Conservation (phyloP, 129 eudicot species). For the Deinandra increscens region DNA sequence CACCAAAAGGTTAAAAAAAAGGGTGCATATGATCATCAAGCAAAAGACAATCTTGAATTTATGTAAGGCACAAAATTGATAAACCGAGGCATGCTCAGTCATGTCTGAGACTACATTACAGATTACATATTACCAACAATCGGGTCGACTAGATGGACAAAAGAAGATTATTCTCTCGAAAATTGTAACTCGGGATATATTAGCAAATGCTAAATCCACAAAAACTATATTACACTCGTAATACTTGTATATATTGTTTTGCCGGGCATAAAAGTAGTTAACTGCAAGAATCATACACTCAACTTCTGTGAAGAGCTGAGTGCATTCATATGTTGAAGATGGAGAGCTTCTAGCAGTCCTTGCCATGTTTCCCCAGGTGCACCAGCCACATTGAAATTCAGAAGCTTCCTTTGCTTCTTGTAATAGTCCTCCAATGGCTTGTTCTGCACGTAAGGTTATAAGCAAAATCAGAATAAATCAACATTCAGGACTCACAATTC, state of each 20-base stretch:
- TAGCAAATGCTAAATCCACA: conserved; percentile 32
- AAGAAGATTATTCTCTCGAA: conserved; percentile 31
- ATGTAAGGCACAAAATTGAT: conserved; percentile 40
- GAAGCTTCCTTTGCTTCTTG: conserved; percentile 79
- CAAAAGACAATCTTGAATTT: conserved; percentile 18
- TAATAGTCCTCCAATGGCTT: conserved; percentile 84
- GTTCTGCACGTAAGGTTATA: conserved; percentile 39
- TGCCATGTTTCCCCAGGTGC: conserved; percentile 87
- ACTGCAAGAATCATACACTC: conserved; percentile 46
- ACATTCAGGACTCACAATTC: not conserved
- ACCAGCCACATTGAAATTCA: conserved; percentile 76
- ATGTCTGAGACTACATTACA: conserved; percentile 36
- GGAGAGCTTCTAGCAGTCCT: conserved; percentile 83
- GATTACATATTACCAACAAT: conserved; percentile 29
- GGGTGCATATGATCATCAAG: not conserved
- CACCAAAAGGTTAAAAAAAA: not conserved
- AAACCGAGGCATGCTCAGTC: conserved; percentile 9
- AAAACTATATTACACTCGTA: conserved; percentile 34
- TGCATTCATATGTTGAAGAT: conserved; percentile 76
- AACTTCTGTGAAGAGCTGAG: conserved; percentile 57
- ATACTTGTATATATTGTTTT: conserved; percentile 25
- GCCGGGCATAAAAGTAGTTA: conserved; percentile 19
- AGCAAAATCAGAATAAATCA: conserved; percentile 15
- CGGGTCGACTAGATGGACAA: conserved; percentile 5
- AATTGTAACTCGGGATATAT: conserved; percentile 29